Evolutionary conservation across 805 yeast genomes (phyloP), one percentile per base, ranked within the genome.

Genomic region (Komagataella phaffii): DNA sequence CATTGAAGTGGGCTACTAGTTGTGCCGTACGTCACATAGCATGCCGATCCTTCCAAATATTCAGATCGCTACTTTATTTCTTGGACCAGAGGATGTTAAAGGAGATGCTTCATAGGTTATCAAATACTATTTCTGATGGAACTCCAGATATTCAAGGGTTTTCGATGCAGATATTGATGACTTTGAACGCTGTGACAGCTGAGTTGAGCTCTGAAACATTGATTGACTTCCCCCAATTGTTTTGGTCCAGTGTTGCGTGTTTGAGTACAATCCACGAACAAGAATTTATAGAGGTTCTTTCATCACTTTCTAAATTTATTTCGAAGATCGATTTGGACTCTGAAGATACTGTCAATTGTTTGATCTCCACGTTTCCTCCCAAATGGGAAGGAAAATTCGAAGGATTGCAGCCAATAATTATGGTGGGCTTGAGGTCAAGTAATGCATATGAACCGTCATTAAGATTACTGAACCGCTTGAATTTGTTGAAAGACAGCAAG

Each of bases 21-120:
- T 93, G 98, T 69, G 95, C 97, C 2, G 98, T 91, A 1, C 76
- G 97, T 60, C 99, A 95, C 63, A 79, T 93, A 57, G 99, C 99
- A 0, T 93, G 99, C 57, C 76, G 99, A 23, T 90, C 98, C 0
- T 91, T 95, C 66, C 99, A 93, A 63, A 75, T 90, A 0, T 93
- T 90, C 68, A 73, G 99, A 47, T 85, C 95, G 3, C 65, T 93
- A 52, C 68, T 89, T n/a, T 77, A 87, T 7, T 81, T 83, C 58
- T 69, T 91, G 54, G 97, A 93, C 61, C 90, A 84, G 60, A 73
- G 77, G 8, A 91, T 93, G 96, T 70, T 95, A 47, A 80, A 88
- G 52, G 98, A 90, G 66, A 88, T 93, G 96, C 71, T 93, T 8
- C 96, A 91, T 52, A 77, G 99, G 54, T 72, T 93, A 30, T 88